phyloP scores from a whole-genome alignment of 345 rosid genomes.

The Syzygium aromaticum region DNA sequence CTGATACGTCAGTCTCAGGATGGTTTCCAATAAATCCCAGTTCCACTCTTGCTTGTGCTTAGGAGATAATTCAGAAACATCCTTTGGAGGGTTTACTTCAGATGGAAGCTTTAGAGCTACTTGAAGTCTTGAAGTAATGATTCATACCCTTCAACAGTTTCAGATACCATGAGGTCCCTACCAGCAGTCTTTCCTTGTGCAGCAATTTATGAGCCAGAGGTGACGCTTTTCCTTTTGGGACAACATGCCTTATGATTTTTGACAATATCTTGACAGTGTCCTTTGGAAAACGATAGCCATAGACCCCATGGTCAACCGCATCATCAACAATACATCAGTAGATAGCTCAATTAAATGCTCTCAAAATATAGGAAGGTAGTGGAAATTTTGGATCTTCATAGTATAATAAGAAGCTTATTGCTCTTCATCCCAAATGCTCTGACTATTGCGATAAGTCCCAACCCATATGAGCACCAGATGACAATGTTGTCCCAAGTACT shows the following conservation, averaged over 20 bases:
- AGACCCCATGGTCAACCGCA: slow-evolving; percentile 79
- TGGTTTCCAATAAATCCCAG: slow-evolving; percentile 53
- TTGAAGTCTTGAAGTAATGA: slow-evolving; percentile 30
- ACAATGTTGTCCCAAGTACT: neutral
- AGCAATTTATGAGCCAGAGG: slow-evolving; percentile 45
- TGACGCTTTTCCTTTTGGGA: slow-evolving; percentile 51
- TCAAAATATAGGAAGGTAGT: neutral
- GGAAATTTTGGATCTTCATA: too few species aligned
- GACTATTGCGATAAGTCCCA: neutral
- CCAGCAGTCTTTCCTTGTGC: slow-evolving; percentile 44
- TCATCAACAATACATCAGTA: slow-evolving; percentile 38
- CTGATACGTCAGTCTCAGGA: slow-evolving; percentile 23
- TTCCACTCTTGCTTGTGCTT: slow-evolving; percentile 59
- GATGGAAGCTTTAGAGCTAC: slow-evolving; percentile 63
- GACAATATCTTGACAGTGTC: slow-evolving; percentile 41
- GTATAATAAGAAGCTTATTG: neutral
- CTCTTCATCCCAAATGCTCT: neutral
- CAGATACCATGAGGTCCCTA: slow-evolving; percentile 66
- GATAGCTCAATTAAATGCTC: neutral
- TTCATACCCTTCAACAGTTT: slow-evolving; percentile 61
- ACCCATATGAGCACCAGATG: neutral
- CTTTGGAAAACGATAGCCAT: slow-evolving; percentile 76
- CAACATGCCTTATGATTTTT: slow-evolving; percentile 42
- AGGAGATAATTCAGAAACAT: slow-evolving; percentile 33
- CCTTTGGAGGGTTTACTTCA: slow-evolving; percentile 61